phyloP scores from a whole-genome alignment of 768 basidiomycete species.

The Lentinus tigrinus region DNA sequence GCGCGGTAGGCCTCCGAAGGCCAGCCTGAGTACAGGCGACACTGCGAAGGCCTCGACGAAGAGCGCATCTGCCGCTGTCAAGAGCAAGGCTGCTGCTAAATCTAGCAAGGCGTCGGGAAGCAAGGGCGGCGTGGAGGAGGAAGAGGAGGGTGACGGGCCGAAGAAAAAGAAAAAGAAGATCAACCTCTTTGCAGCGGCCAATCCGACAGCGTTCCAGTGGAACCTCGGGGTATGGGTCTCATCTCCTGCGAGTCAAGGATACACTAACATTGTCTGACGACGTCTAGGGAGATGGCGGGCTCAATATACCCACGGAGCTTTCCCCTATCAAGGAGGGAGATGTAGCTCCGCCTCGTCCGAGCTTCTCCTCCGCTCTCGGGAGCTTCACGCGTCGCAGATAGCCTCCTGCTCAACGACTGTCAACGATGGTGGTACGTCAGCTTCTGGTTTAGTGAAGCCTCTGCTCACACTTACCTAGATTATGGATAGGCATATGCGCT shows the following conservation, averaged over 20 bases:
- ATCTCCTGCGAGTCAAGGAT: neutral
- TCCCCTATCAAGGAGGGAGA: slow-evolving; percentile 65
- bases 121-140: slow-evolving; percentile 3
- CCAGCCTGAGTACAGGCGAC: neutral
- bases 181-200: slow-evolving; percentile 50
- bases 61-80: neutral
- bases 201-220: slow-evolving; percentile 45
- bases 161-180: slow-evolving; percentile 77
- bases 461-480: neutral
- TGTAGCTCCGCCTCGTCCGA: slow-evolving; percentile 29
- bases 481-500: too few species aligned
- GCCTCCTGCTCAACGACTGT: neutral
- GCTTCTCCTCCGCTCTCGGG: slow-evolving; percentile 3
- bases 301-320: slow-evolving; percentile 65
- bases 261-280: neutral
- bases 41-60: neutral
- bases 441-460: too few species aligned
- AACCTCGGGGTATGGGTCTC: slow-evolving; percentile 37
- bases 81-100: slow-evolving; percentile 5
- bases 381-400: slow-evolving; percentile 11
- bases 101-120: neutral
- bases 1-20: slow-evolving; percentile 11
- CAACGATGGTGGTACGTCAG: too few species aligned
- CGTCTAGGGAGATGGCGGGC: slow-evolving; percentile 34
- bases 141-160: slow-evolving; percentile 30